Evolutionary conservation across 169 alveolate species (phyloP), one percentile per base, ranked within the genome.

Genomic region (Cyclospora cayetanensis): DNA sequence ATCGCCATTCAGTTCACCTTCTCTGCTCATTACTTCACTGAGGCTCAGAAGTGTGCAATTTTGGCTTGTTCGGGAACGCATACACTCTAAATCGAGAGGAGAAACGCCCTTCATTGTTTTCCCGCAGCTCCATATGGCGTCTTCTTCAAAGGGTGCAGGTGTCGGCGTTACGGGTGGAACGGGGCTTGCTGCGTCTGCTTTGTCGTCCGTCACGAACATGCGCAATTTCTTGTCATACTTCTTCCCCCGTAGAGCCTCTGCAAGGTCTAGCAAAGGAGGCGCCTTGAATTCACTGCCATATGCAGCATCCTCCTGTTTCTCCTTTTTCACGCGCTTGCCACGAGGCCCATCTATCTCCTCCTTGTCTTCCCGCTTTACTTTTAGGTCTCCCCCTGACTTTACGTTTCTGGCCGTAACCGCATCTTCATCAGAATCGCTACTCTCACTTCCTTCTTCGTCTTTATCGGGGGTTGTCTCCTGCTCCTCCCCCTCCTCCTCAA

Each of bases 401-500:
- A n/a, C n/a, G 63, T 12, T 18, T 27, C 52, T 34, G 12, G 60
- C 66, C 29, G 4, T 41, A 15, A 5, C 46, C 37, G 41, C 65
- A 50, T 39, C 91, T 27, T 84, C 93, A 3, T 15, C 77, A 65
- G 60, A 68, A 60, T 91, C 89, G 34, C 82, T 86, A 31, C 88
- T 87, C 41, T 90, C 80, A 60, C 92, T 90, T 31, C 93, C 97
- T n/a, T 77, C 94, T 79, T 92, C 94, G 18, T 86, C 96, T 20
- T 93, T 94, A 0, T 72, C 87, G 77, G 82, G 91, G 46, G 90
- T 77, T 29, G 76, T 65, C 4, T 83, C 92, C 53, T 74, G 65
- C 72, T 46, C 68, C 52, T 55, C 63, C 39, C 85, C 85, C 12
- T 52, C 91, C 46, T 53, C 94, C 4, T 91, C 80, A 25, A 72